A percentile compares a stretch with the other conserved stretches of the same genome.
phyloP scores from a whole-genome alignment of 2,329 filamentous ascomycete species.

The Calonectria leucothoes region DNA sequence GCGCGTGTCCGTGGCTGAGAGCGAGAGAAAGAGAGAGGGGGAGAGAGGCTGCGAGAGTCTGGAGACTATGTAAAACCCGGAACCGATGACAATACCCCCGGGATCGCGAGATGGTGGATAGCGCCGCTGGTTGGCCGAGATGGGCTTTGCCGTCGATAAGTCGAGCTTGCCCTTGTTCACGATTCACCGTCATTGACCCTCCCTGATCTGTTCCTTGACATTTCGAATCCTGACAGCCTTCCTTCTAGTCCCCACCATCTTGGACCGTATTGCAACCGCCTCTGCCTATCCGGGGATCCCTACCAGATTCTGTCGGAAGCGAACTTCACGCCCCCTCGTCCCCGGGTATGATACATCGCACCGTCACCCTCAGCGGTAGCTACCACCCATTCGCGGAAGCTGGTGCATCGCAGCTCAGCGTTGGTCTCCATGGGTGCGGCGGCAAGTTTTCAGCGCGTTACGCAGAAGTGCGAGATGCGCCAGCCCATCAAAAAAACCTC shows the following conservation, averaged over 20 bases:
- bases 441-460: conserved; percentile 3
- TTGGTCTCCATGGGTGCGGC: not conserved
- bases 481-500: not conserved
- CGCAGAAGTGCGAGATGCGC: not conserved
- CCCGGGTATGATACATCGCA: conserved; percentile 26
- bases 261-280: conserved; percentile 36
- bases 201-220: conserved; percentile 38
- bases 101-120: conserved; percentile 5
- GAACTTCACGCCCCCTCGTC: conserved; percentile 37
- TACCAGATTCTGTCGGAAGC: conserved; percentile 37
- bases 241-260: conserved; percentile 26
- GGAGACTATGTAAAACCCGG: not conserved
- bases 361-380: conserved; percentile 32
- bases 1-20: not conserved
- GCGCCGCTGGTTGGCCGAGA: conserved; percentile 31
- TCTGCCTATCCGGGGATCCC: conserved; percentile 29
- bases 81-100: conserved; percentile 9
- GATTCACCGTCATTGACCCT: conserved; percentile 35
- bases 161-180: conserved; percentile 29
- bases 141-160: conserved; percentile 29
- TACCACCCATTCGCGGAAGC: conserved; percentile 1
- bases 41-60: too few species aligned
- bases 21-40: too few species aligned
- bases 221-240: conserved; percentile 33
- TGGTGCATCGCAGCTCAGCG: not conserved